phyloP scores from a whole-genome alignment of 2,329 filamentous ascomycete species.

The Apiospora marii region DNA sequence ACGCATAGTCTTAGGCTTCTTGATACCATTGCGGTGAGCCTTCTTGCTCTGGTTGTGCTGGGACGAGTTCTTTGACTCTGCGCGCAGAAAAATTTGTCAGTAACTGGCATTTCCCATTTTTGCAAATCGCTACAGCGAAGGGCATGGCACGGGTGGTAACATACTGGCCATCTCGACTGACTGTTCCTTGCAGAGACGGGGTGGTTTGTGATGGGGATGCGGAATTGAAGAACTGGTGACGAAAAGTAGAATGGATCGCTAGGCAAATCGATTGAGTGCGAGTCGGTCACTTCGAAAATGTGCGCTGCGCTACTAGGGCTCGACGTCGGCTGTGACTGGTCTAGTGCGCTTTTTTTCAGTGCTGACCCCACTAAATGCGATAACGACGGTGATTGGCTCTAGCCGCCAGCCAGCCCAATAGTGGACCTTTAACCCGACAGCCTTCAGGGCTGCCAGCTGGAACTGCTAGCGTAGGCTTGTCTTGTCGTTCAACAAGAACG shows the following conservation, averaged over 20 bases:
- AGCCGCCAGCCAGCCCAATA: neutral
- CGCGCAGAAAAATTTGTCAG: conserved; percentile 28
- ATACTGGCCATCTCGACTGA: conserved; percentile 74
- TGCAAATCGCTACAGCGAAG: neutral
- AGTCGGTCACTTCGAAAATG: conserved; percentile 17
- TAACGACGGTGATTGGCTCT: neutral
- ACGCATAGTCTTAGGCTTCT: conserved; percentile 99
- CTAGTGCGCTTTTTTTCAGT: conserved; percentile 16
- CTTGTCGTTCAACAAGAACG: neutral
- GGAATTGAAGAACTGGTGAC: conserved; percentile 20
- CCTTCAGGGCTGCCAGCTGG: neutral
- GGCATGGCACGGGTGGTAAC: neutral
- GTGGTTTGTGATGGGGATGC: conserved; percentile 23
- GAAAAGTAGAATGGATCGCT: conserved; percentile 18
- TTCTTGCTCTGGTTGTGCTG: conserved; percentile 99
- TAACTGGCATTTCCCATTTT: conserved; percentile 38
- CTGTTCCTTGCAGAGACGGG: conserved; percentile 27
- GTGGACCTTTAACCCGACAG: neutral
- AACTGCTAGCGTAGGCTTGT: neutral
- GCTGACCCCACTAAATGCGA: neutral
- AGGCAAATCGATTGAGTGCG: conserved; percentile 19
- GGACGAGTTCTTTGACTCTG: conserved; percentile 99
- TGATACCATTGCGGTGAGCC: conserved; percentile 99
- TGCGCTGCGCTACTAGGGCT: conserved; percentile 19
- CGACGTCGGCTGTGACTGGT: conserved; percentile 16